Evolutionary conservation across 257 asterid species (phyloP).

Genomic region (Ilex asprella): DNA sequence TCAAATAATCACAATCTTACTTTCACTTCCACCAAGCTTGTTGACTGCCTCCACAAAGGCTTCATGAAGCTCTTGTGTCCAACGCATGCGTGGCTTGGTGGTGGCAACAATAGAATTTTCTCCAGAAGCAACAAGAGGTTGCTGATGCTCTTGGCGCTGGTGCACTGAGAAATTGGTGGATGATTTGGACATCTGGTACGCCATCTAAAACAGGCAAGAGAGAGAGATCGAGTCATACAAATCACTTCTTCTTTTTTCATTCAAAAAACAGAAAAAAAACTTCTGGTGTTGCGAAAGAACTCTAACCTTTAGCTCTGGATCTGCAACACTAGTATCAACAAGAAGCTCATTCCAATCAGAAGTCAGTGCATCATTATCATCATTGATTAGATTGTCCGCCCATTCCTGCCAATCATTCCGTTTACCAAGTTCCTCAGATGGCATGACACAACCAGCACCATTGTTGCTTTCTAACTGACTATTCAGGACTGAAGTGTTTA

Average conservation of each 20-base stretch:
- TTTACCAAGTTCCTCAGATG: slow-evolving; percentile 39
- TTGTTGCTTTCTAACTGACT: slow-evolving; percentile 32
- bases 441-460: slow-evolving; percentile 14
- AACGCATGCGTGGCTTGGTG: slow-evolving; percentile 84
- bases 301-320: slow-evolving; percentile 39
- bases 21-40: slow-evolving; percentile 95
- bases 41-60: slow-evolving; percentile 75
- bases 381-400: slow-evolving; percentile 61
- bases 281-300: slow-evolving; percentile 4
- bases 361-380: slow-evolving; percentile 36
- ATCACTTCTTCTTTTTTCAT: slow-evolving; percentile 1
- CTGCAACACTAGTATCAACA: slow-evolving; percentile 40
- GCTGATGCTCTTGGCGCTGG: slow-evolving; percentile 43
- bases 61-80: slow-evolving; percentile 90
- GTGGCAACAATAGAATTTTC: slow-evolving; percentile 49
- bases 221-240: background rate
- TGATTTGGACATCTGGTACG: slow-evolving; percentile 30
- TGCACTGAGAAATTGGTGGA: slow-evolving; percentile 33
- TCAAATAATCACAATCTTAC: slow-evolving; percentile 21
- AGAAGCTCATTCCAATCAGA: slow-evolving; percentile 62
- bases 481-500: slow-evolving; percentile 33
- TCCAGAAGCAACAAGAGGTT: slow-evolving; percentile 36
- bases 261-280: background rate
- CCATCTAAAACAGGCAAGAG: slow-evolving; percentile 21
- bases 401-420: slow-evolving; percentile 59